Evolutionary conservation across 176 grass and related monocot species (phyloP), one percentile per base, ranked within the genome.

Genomic region (Pharus latifolius): DNA sequence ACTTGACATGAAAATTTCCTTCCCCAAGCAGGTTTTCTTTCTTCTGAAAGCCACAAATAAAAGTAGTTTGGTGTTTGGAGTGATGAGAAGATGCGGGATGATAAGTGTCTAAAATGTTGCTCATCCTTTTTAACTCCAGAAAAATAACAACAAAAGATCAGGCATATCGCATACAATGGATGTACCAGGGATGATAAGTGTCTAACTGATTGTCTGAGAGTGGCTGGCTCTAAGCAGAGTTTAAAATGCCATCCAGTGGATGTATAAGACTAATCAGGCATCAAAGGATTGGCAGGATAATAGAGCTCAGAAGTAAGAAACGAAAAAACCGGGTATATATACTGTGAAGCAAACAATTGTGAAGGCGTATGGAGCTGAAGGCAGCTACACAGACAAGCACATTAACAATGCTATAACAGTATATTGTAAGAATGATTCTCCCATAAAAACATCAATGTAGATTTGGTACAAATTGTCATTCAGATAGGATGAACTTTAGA

Each of bases 381-480:
- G 8, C 8, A 16, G 66, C 29, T 34, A 31, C 31, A 56, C 55
- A 65, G 2, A 49, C n/a, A 5, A 73, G 33, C 49, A 29, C 41
- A 47, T 20, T 73, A 49, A 59, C 25, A 51, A 30, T 72, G 27
- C 45, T 17, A 60, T 63, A 30, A 0, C n/a, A 61, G 57, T 29
- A 45, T 56, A 78, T 4, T 66, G 20, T 15, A 26, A 78, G 14
- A 61, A 42, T 47, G 60, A 27, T 60, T 67, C 35, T 51, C 32
- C 8, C 7, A 59, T 44, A 1, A 19, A 57, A 58, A 51, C 7
- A 19, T 29, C 34, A 72, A 31, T 51, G 33, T 23, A 16, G 34
- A 70, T 24, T 22, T 29, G 6, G 30, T 79, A 79, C 61, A 73
- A 45, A 27, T 46, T 79, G 63, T 60, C 30, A 45, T 47, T 60